Evolutionary conservation across 371 early-diverging fungal genomes (phyloP).

Genomic region (Circinella umbellata): DNA sequence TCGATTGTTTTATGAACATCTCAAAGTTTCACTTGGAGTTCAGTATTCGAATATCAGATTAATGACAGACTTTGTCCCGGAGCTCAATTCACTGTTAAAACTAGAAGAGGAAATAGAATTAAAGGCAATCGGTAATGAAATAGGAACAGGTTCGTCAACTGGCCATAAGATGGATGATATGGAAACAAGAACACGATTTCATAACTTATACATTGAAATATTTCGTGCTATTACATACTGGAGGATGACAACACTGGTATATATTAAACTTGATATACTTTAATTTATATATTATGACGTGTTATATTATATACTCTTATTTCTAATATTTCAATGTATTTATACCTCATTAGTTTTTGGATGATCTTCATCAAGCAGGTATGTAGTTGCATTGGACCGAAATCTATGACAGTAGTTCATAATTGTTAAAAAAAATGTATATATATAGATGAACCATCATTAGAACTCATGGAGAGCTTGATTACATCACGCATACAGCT

Average conservation of each 20-base stretch:
- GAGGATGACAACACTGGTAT: conserved; percentile 50
- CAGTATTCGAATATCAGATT: conserved; percentile 39
- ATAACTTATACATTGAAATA: conserved; percentile 43
- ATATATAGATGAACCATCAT: conserved; percentile 42
- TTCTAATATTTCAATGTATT: too few species aligned
- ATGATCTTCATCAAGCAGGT: conserved; percentile 51
- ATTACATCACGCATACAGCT: conserved; percentile 36
- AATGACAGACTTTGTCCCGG: conserved; percentile 45
- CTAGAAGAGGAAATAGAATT: background rate
- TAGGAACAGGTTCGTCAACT: background rate
- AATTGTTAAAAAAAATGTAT: conserved; percentile 24
- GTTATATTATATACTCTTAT: too few species aligned
- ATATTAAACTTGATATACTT: conserved; percentile 1
- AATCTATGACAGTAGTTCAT: too few species aligned
- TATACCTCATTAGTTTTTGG: conserved; percentile 33
- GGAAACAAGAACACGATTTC: conserved; percentile 45
- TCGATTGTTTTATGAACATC: conserved; percentile 34
- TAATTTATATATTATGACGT: background rate
- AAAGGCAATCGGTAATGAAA: too few species aligned
- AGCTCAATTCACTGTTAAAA: conserved; percentile 33
- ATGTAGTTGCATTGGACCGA: background rate
- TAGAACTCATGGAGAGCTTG: conserved; percentile 44
- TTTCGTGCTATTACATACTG: conserved; percentile 44
- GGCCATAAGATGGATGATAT: conserved; percentile 38
- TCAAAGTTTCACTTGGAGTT: conserved; percentile 35